Conservation (phyloP, 176 grass and related monocot genomes). For the Secale cereale region DNA sequence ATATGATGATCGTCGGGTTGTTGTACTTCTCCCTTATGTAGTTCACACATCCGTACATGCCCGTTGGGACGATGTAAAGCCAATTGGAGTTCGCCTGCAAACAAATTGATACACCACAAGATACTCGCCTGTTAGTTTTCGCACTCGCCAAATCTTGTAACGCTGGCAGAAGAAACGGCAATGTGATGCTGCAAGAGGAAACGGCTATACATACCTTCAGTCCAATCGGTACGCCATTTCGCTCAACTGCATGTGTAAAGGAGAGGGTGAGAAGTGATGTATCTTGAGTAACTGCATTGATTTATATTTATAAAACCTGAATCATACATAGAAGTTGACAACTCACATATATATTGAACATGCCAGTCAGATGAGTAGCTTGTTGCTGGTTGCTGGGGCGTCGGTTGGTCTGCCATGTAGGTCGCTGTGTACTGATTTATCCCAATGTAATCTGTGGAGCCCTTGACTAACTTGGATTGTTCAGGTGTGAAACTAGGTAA, state of each 20-base stretch:
- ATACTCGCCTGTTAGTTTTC: not conserved
- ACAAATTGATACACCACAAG: not conserved
- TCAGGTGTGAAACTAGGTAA: constrained; percentile 69
- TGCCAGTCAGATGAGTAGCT: constrained; percentile 79
- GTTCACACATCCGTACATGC: constrained; percentile 73
- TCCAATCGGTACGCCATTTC: constrained; percentile 75
- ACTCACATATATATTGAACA: constrained; percentile 46
- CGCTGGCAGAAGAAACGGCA: constrained; percentile 4
- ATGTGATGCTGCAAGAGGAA: constrained; percentile 15
- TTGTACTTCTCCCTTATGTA: constrained; percentile 79
- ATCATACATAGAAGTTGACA: not conserved
- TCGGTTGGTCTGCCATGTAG: constrained; percentile 52
- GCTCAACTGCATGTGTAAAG: constrained; percentile 45
- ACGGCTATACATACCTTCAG: constrained; percentile 37
- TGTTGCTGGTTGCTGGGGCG: constrained; percentile 30
- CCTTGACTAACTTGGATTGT: constrained; percentile 86
- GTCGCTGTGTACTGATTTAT: constrained; percentile 91
- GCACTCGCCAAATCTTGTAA: not conserved
- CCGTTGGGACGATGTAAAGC: constrained; percentile 88
- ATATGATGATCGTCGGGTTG: constrained; percentile 67
- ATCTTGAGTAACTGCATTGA: not conserved
- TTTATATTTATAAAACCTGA: constrained; percentile 1
- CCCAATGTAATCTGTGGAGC: constrained; percentile 77
- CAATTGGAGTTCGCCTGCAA: constrained; percentile 69
- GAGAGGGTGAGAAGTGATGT: not conserved